A percentile compares a stretch with the other conserved stretches of the same genome.
Conservation (phyloP, 1,284 basidiomycete genomes). For the Singerocomus inundabilis region DNA sequence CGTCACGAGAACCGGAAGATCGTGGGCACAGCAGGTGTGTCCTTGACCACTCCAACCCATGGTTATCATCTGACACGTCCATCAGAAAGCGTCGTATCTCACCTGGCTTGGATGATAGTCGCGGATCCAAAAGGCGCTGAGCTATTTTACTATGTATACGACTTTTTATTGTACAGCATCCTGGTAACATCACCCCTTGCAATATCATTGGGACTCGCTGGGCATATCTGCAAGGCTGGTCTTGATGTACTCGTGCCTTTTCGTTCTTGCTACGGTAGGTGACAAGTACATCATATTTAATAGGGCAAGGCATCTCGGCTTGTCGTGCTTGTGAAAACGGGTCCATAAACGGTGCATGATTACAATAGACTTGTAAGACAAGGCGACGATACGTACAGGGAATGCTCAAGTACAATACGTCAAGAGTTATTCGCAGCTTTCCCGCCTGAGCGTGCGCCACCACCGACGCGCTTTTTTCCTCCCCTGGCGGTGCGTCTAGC, state of each 20-base stretch:
- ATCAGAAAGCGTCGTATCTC: conserved; percentile 59
- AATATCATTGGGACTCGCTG: conserved; percentile 3
- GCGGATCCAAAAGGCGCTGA: conserved; percentile 64
- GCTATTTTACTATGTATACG: conserved; percentile 32
- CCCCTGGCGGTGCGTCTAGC: conserved; percentile 33
- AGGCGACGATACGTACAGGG: conserved; percentile 11
- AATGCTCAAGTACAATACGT: conserved; percentile 7
- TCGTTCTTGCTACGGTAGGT: no score
- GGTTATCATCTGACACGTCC: conserved; percentile 11
- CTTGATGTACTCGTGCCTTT: neutral
- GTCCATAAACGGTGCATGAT: conserved; percentile 6
- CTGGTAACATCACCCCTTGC: conserved; percentile 10
- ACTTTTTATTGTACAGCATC: conserved; percentile 24
- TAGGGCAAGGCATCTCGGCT: neutral
- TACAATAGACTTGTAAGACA: conserved; percentile 26
- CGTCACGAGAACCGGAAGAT: conserved; percentile 59
- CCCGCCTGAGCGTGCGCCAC: conserved; percentile 32
- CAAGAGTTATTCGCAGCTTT: conserved; percentile 34
- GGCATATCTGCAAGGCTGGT: neutral
- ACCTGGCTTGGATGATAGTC: conserved; percentile 55
- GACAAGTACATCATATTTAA: no score
- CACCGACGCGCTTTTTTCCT: conserved; percentile 38
- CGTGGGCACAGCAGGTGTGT: conserved; percentile 48
- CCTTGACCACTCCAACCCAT: neutral
- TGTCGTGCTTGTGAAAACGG: neutral